A percentile compares a stretch with the other conserved stretches of the same genome.
Conservation (phyloP, 1,139 yeast species). For the Candida sojae region DNA sequence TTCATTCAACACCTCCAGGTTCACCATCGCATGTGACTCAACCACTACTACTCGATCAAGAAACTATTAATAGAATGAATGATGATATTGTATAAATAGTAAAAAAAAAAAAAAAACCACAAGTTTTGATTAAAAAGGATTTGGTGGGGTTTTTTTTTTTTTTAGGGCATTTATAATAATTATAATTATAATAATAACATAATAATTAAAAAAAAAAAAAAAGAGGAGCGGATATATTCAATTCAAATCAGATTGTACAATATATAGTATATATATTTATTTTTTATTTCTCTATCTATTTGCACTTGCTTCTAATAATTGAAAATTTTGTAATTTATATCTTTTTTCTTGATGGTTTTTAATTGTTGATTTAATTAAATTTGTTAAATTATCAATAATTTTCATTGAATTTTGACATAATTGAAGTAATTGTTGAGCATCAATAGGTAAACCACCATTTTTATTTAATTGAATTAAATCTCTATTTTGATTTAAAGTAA, state of each 20-base stretch:
- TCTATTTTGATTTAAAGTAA: slow-evolving; percentile 85
- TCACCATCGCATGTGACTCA: not conserved
- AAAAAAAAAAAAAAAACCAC: not conserved
- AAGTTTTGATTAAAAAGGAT: not conserved
- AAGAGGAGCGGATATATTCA: not conserved
- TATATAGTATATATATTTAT: not conserved
- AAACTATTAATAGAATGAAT: slow-evolving; percentile 9
- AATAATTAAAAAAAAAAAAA: not conserved
- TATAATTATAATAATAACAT: too few species aligned
- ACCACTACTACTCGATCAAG: slow-evolving; percentile 1
- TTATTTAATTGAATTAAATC: slow-evolving; percentile 89
- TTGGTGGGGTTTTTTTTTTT: not conserved
- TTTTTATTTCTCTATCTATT: slow-evolving; percentile 19
- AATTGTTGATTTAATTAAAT: slow-evolving; percentile 57
- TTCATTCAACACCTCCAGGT: slow-evolving; percentile 4
- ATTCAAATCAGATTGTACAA: not conserved
- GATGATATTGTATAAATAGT: slow-evolving; percentile 14
- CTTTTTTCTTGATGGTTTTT: slow-evolving; percentile 53
- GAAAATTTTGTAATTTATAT: slow-evolving; percentile 29
- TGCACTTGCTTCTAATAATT: slow-evolving; percentile 43
- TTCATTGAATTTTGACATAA: slow-evolving; percentile 68
- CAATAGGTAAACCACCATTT: slow-evolving; percentile 81
- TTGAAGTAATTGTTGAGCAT: slow-evolving; percentile 67
- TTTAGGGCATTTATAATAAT: too few species aligned
- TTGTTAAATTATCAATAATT: slow-evolving; percentile 65